These are phyloP conservation scores for Rusavskia elegans DNA, from an alignment of 495 filamentous ascomycete genomes.

Conservation along the genomic window DNA sequence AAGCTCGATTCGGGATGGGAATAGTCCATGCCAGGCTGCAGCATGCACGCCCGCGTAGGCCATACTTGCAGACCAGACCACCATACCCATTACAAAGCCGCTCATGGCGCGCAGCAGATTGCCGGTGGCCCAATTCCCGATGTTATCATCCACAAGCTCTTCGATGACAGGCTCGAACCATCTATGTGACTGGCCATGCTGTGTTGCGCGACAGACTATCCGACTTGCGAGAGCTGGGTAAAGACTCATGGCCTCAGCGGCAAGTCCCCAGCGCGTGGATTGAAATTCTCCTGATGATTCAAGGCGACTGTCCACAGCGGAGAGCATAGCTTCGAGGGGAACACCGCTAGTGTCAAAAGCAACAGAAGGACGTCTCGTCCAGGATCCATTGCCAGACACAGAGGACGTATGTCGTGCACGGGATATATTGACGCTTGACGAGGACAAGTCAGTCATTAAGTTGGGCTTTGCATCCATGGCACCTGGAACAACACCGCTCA, in stretches of 20 bases:
- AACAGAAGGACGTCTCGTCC: too few relatives aligned
- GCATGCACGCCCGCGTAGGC: constrained; percentile 14
- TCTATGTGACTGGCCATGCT: neutral
- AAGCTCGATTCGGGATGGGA: constrained; percentile 14
- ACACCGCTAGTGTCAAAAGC: too few relatives aligned
- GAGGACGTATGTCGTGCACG: too few relatives aligned
- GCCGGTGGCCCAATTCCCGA: neutral
- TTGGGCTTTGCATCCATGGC: too few relatives aligned
- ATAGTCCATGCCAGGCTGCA: constrained; percentile 16
- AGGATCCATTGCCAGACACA: too few relatives aligned
- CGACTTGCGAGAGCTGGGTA: constrained; percentile 2
- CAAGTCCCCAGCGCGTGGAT: neutral
- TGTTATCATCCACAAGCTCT: neutral
- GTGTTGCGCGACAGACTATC: neutral
- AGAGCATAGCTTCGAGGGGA: too few relatives aligned
- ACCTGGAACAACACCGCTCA: too few relatives aligned
- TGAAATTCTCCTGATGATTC: neutral
- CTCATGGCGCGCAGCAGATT: constrained; percentile 4
- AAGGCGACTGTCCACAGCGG: too few relatives aligned
- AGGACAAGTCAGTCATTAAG: too few relatives aligned
- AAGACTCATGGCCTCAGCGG: neutral
- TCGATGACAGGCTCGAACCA: too few relatives aligned
- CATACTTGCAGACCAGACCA: constrained; percentile 5
- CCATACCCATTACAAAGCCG: constrained; percentile 5
- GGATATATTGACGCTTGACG: too few relatives aligned